Base-by-base conservation (phyloP, 257 asterid genomes). In the Linaria vulgaris region DNA sequence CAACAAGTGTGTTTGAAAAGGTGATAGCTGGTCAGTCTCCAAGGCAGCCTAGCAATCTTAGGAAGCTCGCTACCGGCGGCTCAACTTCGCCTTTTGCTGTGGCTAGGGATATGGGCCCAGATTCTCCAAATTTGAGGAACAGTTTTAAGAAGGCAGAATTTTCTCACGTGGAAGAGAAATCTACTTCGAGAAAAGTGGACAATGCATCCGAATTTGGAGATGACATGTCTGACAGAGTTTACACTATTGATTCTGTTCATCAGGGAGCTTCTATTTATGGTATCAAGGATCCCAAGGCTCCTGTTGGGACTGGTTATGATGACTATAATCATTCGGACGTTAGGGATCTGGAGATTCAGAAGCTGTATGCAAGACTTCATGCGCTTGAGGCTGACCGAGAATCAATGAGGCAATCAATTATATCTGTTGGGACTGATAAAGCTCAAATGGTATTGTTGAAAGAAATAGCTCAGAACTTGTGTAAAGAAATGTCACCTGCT, bases 341-440 rank as follows among this genome's bases (percentile, higher is more conserved):
- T 59, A 80, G 73, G 64, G 95, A 89, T 69, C 76, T 88, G 27
- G 95, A 87, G 65, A 75, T 92, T 67, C 88, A 81, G 72, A 89
- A 89, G 88, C 78, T 92, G 72, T 85, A 92, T 73, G 83, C 77
- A 19, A 85, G 96, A 82, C 85, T 89, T 76, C 99, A 87, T 46
- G 88, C 95, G 38, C 95, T 92, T 67, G 99, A 92, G 82, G 99
- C 97, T 71, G 99, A 92, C 72, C 81, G 95, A 74, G 97, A 92
- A 78, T 83, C 94, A n/a, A 87, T 92, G 99, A 83, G 95, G 83
- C 97, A 83, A 70, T 85, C 96, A 67, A 80, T 92, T 52, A 70
- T 89, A 59, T 83, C 97, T 46, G 76, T 87, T 72, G 85, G 94
- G 66, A 92, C 95, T 53, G 96, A 92, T 67, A 92, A 85, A 77